Base-by-base conservation (phyloP, 2,329 filamentous ascomycete species). In the Calonectria pseudoturangicola region DNA sequence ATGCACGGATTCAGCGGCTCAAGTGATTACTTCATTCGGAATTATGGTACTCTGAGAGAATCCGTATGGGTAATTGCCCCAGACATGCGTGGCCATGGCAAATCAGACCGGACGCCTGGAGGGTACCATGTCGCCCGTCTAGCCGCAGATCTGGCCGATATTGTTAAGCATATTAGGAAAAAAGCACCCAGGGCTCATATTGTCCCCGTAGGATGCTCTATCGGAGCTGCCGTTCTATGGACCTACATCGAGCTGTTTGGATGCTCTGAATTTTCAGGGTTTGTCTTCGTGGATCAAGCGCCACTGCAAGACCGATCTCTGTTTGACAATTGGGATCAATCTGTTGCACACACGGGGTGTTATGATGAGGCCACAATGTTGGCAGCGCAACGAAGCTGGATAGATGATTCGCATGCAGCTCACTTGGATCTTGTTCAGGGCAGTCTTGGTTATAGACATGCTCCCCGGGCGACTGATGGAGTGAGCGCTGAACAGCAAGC, bases 1-100 rank as follows among this genome's bases (percentile, higher is more conserved):
- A 80, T 80, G 77, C 79, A 80, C 56, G 79, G 79, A 36, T 80
- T 80, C 76, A 80, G 79, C 41, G 79, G 79, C 33, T 80, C 79
- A 13, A 78, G 79, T 51, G 79, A 80, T 58, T 80, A 80, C 64
- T 80, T 80, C 33, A 36, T 62, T 47, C 76, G 75, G 30, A 80
- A 80, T 68, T 72, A 75, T 27, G 63, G 58, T 9, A 66, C 74
- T 4, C 48, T 80, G 18, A 76, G 74, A 28, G 69, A 79, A 16
- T 73, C 68, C 8, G n/a, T 72, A 18, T 80, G 76, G 77, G 73
- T 80, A 41, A 25, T 80, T 60, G 79, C 79, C 2, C 79, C 79
- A 21, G 79, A 80, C 58, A 80, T 80, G 79, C 77, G 79, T 30
- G 79, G 79, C 1, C 79, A 80, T 58, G 79, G 79, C 28, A 71